Percentiles rank a stretch among this genome's conserved stretches.
Evolutionary conservation across 2,329 filamentous ascomycete genomes (phyloP).

Genomic region (Nigrospora osmanthi): DNA sequence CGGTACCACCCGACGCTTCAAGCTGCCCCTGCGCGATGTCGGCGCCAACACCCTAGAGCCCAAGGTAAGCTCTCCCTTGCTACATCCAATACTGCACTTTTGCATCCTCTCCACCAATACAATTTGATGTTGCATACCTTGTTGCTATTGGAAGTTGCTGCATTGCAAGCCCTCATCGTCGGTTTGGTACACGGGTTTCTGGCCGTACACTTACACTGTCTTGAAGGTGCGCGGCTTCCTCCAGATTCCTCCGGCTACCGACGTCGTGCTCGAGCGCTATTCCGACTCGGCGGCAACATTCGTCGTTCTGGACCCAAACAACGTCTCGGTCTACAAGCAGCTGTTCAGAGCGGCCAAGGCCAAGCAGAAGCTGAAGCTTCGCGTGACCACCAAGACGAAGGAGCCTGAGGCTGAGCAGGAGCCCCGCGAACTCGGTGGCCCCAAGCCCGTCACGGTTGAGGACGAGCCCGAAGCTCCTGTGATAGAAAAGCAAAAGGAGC

Average conservation of each 20-base stretch:
- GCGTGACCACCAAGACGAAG: slow-evolving; percentile 44
- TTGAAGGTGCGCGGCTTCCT: slow-evolving; percentile 63
- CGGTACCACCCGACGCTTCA: slow-evolving; percentile 72
- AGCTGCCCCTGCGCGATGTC: slow-evolving; percentile 82
- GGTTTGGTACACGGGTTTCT: too few species aligned
- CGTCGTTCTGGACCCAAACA: slow-evolving; percentile 69
- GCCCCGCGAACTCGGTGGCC: slow-evolving; percentile 20
- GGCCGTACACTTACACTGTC: slow-evolving; percentile 1
- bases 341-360: slow-evolving; percentile 95
- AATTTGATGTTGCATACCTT: too few species aligned
- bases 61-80: slow-evolving; percentile 57
- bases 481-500: neutral
- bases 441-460: slow-evolving; percentile 41
- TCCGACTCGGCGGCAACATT: slow-evolving; percentile 85
- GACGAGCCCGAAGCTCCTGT: slow-evolving; percentile 32
- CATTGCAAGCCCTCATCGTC: too few species aligned
- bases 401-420: slow-evolving; percentile 7
- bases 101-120: too few species aligned
- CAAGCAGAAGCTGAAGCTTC: slow-evolving; percentile 93
- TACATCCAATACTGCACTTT: too few species aligned
- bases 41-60: slow-evolving; percentile 64
- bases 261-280: slow-evolving; percentile 78
- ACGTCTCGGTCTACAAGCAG: slow-evolving; percentile 87
- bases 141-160: too few species aligned
- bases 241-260: slow-evolving; percentile 51